Evolutionary conservation across 106 monocot genomes (phyloP).

Genomic region (Vanilla planifolia): DNA sequence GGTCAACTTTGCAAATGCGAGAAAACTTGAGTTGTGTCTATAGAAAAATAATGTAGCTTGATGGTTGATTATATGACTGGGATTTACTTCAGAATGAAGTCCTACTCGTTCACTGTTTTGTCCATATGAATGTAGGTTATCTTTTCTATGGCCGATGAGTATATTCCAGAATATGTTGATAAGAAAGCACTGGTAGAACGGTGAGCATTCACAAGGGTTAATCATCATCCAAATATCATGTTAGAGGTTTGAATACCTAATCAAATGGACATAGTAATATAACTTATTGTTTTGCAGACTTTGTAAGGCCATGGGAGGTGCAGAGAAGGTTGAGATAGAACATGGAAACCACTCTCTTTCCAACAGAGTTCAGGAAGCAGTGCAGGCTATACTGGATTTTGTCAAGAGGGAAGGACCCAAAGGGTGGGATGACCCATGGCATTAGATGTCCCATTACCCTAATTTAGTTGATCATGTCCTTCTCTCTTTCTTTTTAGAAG

Average conservation of each 20-base stretch:
- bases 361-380: slow-evolving; percentile 79
- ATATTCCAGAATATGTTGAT: slow-evolving; percentile 96
- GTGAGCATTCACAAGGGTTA: slow-evolving; percentile 18
- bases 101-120: no score
- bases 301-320: slow-evolving; percentile 81
- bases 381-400: slow-evolving; percentile 81
- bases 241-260: no score
- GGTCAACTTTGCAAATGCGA: no score
- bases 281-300: slow-evolving; percentile 30
- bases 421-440: slow-evolving; percentile 99
- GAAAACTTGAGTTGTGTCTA: no score
- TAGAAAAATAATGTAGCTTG: no score
- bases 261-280: background rate
- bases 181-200: slow-evolving; percentile 83
- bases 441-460: slow-evolving; percentile 20
- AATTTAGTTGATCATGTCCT: background rate
- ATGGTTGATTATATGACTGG: no score
- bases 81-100: no score
- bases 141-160: slow-evolving; percentile 98
- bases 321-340: slow-evolving; percentile 92
- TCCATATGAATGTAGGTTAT: slow-evolving; percentile 60
- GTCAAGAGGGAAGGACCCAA: slow-evolving; percentile 88
- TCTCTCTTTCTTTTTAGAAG: no score
- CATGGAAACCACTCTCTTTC: slow-evolving; percentile 89
- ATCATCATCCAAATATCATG: no score